Base-by-base conservation (phyloP, 129 eudicot species). In the Kitagawia praeruptora region DNA sequence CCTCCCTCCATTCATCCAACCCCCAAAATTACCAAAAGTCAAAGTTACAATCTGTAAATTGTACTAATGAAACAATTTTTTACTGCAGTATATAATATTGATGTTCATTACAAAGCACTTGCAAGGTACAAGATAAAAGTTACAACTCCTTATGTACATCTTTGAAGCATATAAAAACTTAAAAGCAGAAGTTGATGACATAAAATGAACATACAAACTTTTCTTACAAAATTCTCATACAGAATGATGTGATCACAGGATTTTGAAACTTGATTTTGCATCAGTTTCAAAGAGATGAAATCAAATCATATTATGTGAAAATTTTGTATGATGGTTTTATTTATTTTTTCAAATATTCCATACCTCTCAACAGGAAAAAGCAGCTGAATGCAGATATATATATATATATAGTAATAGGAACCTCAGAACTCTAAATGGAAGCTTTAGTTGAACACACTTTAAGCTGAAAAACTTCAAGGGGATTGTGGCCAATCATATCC, bases 401-500 rank as follows among this genome's bases (percentile, higher is more conserved):
- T 15, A 38, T 11, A 66, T 16, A 40, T 19, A 8, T 19, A 72
- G 53, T 73, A 40, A 9, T 73, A 70, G 51, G 5, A 42, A 42
- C 7, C 76, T 73, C 53, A 40, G 51, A 25, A 73, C 34, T 73
- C 76, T 38, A 70, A 5, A 8, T 72, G 76, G 27, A 42, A 40
- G 42, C 76, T 72, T 73, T 41, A n/a, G 31, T 70, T 15, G 38
- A 51, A 53, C 27, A 53, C 73, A 56, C 23, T 27, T 11, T 45
- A 67, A 4, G 14, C 19, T 5, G 31, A 61, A 27, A 21, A 70
- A 77, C 53, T 73, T 81, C 54, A 86, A 39, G 89, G 89, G 80
- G 89, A 86, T 58, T 74, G 87, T 2, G 89, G 89, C 89, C 89
- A 85, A 80, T 82, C 86, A 53, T 51, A 82, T 12, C 84, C 89